Base-by-base conservation (phyloP, 495 filamentous ascomycete genomes). In the Aspergillus asperescens region DNA sequence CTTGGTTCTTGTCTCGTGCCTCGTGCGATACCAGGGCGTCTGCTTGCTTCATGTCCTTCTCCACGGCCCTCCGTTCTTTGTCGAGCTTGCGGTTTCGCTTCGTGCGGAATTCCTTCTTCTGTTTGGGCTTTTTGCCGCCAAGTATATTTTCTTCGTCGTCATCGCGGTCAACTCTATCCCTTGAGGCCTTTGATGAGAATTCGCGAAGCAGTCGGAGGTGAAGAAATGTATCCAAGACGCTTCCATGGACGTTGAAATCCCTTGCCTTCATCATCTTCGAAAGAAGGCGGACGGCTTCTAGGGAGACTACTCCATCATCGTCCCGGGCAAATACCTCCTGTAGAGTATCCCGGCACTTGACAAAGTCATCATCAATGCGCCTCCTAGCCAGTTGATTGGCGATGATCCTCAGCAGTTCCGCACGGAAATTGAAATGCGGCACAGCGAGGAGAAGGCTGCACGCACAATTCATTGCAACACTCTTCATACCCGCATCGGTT, bases 401-500 rank as follows among this genome's bases (percentile, higher is more conserved):
- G 27, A 98, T 61, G 34, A 97, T 89, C 70, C 87, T 87, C 31
- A 97, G 67, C 23, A 98, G 72, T 25, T 97, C 94, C 24, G 74
- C 76, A 7, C 94, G 80, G 68, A 93, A 96, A 70, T 98, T 98
- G 80, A 98, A 98, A 71, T 98, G 94, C 9, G 93, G 88, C 5
- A 95, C 89, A 1, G 82, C 72, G 10, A 80, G 73, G 27, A 98
- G 72, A 15, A 97, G 77, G 24, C 74, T 83, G 62, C 88, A 92
- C 7, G 86, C 87, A 65, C 94, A 97, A 15, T 80, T 83, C 44
- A 96, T 86, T 2, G 93, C 93, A 12, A 95, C 74, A 47, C 74
- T 84, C 38, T 81, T 75, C 46, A 93, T 59, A 31, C 69, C 53
- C 37, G 68, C 53, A 52, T 69, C 64, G 13, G 57, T 69, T 56